These are phyloP conservation scores for Cercospora berteroae DNA, from an alignment of 2,329 filamentous ascomycete species.

Conservation along the genomic window DNA sequence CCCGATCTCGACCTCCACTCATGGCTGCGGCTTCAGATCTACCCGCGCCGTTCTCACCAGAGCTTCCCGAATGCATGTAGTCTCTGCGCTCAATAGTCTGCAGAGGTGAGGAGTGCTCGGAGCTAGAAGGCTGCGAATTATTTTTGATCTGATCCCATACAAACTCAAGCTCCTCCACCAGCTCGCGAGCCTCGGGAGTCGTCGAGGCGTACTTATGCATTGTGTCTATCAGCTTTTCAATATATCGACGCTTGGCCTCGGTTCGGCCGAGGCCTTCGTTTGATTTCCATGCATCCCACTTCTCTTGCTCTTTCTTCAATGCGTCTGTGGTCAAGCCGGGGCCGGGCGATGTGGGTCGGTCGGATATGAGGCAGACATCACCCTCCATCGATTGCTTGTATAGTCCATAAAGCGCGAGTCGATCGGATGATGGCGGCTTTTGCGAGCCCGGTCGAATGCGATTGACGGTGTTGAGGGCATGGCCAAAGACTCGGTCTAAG, in stretches of 20 bases:
- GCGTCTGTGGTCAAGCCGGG: slow-evolving; percentile 23
- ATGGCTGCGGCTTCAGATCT: slow-evolving; percentile 34
- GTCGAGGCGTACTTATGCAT: slow-evolving; percentile 93
- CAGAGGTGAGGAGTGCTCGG: slow-evolving; percentile 34
- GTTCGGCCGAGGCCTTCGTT: slow-evolving; percentile 81
- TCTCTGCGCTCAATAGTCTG: slow-evolving; percentile 37
- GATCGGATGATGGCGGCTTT: slow-evolving; percentile 79
- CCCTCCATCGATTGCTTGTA: slow-evolving; percentile 99
- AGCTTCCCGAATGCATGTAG: slow-evolving; percentile 32
- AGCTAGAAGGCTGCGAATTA: slow-evolving; percentile 45
- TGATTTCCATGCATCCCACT: slow-evolving; percentile 85
- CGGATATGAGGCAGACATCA: slow-evolving; percentile 91
- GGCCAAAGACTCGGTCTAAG: slow-evolving; percentile 93
- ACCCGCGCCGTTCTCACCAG: slow-evolving; percentile 24
- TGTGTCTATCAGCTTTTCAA: slow-evolving; percentile 89
- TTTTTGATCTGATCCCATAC: slow-evolving; percentile 98
- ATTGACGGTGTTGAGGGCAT: slow-evolving; percentile 98
- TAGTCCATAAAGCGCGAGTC: slow-evolving; percentile 90
- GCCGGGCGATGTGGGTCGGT: slow-evolving; percentile 59
- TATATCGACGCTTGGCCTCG: slow-evolving; percentile 90
- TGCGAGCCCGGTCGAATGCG: slow-evolving; percentile 92
- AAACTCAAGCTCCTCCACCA: slow-evolving; percentile 94
- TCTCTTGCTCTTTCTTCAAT: slow-evolving; percentile 41
- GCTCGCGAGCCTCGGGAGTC: slow-evolving; percentile 78
- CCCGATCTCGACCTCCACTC: slow-evolving; percentile 11